Evolutionary conservation across 2,329 filamentous ascomycete species (phyloP), one percentile per base, ranked within the genome.

Genomic region (Colletotrichum sublineola): DNA sequence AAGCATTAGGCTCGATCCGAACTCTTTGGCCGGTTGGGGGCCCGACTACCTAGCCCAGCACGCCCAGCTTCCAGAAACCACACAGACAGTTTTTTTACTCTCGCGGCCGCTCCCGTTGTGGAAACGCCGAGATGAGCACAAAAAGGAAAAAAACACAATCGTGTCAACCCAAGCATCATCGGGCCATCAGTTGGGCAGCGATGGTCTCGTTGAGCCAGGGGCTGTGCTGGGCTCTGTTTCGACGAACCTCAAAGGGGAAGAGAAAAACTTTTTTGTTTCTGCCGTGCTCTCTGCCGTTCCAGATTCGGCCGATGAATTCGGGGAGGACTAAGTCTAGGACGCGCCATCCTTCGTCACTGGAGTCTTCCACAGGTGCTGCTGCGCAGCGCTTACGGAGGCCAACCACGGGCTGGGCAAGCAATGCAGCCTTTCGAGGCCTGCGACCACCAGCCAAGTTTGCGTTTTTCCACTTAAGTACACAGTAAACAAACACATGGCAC

Each of bases 101-200:
- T 42, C 20, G 55, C 66, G 70, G 70, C 53, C 55, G 60, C 53
- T 73, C 70, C 66, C 61, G 61, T 38, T 36, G 66, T 61, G 66
- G 61, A 44, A 56, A 65, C 67, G 40, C 18, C 29, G 56, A 56
- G 48, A 64, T 61, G 60, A 73, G n/a, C n/a, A 29, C 38, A 50
- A 40, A 20, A 53, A 42, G 55, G 8, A 62, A 70, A 65, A 60
- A 61, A 65, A 72, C 20, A 73, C 64, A 70, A 53, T 58, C 55
- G 9, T 56, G 31, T 53, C 40, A 9, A 65, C 60, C 57, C 24
- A 44, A 67, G 62, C 44, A 52, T 29, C 50, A 46, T 74, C 64
- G 48, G 73, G 65, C 70, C 56, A 62, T 31, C 29, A 12, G 62
- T 74, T 66, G 70, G 73, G 73, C 73, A 74, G 56, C 73, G 53